These are phyloP conservation scores for Sinapis alba DNA, from an alignment of 441 rosid species.

Conservation along the genomic window DNA sequence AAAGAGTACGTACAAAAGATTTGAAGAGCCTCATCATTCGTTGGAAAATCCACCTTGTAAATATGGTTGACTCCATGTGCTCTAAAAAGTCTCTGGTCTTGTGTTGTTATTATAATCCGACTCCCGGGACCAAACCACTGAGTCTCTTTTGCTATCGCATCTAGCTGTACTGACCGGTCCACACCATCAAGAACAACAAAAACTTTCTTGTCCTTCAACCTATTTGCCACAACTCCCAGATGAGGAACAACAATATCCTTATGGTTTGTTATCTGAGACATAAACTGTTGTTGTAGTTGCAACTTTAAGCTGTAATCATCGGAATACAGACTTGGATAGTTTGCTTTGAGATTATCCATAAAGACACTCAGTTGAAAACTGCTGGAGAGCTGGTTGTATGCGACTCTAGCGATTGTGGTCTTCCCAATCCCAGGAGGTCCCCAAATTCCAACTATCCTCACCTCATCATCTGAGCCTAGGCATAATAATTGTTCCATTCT, in stretches of 20 bases:
- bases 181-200: not conserved
- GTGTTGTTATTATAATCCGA: not conserved
- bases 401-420: not conserved
- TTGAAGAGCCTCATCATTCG: not conserved
- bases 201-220: not conserved
- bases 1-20: not conserved
- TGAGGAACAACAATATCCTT: not conserved
- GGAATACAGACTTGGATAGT: not conserved
- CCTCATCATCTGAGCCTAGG: not conserved
- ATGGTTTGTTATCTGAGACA: slow-evolving; percentile 6
- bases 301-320: not conserved
- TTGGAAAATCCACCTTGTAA: not conserved
- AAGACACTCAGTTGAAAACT: not conserved
- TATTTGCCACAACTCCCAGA: not conserved
- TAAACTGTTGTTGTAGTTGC: slow-evolving; percentile 7
- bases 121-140: not conserved
- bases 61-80: not conserved
- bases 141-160: not conserved
- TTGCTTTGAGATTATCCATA: slow-evolving; percentile 1
- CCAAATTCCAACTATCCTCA: not conserved
- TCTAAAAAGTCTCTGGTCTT: not conserved
- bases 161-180: not conserved
- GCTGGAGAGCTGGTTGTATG: not conserved
- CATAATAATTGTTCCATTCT: not conserved
- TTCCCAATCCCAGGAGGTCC: not conserved